Conservation (phyloP, 2,329 filamentous ascomycete genomes). For the Aciculosporium take region DNA sequence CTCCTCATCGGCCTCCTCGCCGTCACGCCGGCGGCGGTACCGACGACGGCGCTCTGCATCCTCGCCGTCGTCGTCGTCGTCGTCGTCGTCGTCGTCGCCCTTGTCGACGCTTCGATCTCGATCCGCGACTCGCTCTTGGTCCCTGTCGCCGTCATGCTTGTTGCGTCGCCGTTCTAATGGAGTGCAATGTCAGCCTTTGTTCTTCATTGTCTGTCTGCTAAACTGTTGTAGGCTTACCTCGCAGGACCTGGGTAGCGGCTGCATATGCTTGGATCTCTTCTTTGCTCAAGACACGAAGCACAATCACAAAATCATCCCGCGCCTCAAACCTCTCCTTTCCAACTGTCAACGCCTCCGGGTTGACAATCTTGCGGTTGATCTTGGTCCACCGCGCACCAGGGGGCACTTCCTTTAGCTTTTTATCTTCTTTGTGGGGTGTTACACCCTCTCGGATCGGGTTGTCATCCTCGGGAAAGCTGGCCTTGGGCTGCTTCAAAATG, state of each 20-base stretch:
- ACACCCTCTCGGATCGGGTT: conserved; percentile 79
- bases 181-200: background rate
- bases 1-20: conserved; percentile 8
- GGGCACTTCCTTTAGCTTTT: conserved; percentile 56
- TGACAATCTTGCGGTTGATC: conserved; percentile 77
- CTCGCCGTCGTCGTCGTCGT: conserved; percentile 7
- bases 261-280: conserved; percentile 86
- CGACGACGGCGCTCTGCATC: conserved; percentile 11
- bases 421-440: conserved; percentile 80
- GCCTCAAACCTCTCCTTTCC: conserved; percentile 89
- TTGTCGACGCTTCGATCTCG: conserved; percentile 4
- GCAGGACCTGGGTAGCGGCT: conserved; percentile 63
- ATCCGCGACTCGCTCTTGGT: conserved; percentile 11
- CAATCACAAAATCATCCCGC: conserved; percentile 85
- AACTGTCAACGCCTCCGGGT: conserved; percentile 70
- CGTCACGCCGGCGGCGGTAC: conserved; percentile 8
- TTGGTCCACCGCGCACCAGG: conserved; percentile 82
- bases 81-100: too few species aligned
- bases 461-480: conserved; percentile 74
- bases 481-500: conserved; percentile 71
- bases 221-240: conserved; percentile 40
- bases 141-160: conserved; percentile 22
- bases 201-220: background rate
- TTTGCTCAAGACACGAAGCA: conserved; percentile 71
- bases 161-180: conserved; percentile 19